Evolutionary conservation across 306 rosid genomes (phyloP).

Genomic region (Benincasa hispida): DNA sequence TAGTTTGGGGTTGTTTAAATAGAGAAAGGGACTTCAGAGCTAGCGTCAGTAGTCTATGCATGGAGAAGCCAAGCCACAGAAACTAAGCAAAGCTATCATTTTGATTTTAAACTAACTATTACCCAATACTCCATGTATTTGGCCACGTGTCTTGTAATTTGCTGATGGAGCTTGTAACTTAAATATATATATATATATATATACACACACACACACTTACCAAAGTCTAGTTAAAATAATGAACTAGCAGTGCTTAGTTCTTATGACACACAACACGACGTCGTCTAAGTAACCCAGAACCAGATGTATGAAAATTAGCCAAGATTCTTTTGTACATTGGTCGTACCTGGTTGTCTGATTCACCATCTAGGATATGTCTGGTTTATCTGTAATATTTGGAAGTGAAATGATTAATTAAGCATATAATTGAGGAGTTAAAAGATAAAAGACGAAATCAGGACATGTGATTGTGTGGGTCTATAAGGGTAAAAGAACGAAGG

Average conservation of each 20-base stretch:
- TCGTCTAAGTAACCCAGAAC: background rate
- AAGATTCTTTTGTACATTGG: constrained; percentile 9
- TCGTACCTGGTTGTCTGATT: constrained; percentile 2
- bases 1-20: background rate
- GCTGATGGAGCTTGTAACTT: background rate
- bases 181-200: no score
- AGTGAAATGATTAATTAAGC: background rate
- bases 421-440: background rate
- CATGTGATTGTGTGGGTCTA: constrained; percentile 5
- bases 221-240: background rate
- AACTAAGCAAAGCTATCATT: background rate
- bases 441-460: background rate
- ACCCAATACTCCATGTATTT: background rate
- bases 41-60: background rate
- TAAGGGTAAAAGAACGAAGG: background rate
- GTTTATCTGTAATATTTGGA: background rate
- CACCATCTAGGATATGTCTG: background rate
- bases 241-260: background rate
- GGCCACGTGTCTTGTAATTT: background rate
- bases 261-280: background rate
- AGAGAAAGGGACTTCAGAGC: background rate
- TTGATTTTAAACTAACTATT: background rate
- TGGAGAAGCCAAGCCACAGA: background rate
- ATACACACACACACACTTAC: no score
- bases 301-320: background rate